phyloP scores from a whole-genome alignment of 163 green algal species.

The Scenedesmus sp. region DNA sequence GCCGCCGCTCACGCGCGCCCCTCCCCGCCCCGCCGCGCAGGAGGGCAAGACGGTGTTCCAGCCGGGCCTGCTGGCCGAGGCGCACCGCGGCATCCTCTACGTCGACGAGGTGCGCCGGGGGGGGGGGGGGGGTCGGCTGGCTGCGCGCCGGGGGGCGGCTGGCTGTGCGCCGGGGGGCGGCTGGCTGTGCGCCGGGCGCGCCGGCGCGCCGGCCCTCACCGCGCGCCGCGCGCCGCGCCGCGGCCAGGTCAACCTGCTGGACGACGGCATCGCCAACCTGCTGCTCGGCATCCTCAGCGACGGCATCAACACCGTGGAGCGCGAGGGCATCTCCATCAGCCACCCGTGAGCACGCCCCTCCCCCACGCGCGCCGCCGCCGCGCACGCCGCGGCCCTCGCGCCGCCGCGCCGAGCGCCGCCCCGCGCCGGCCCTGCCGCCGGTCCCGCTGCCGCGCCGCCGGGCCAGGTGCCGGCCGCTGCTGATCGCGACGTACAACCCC shows the following conservation, averaged over 20 bases:
- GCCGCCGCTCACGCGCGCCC: too few relatives aligned
- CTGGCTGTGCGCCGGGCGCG: too few relatives aligned
- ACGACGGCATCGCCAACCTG: constrained; percentile 98
- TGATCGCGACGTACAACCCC: constrained; percentile 99
- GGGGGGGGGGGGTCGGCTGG: not conserved
- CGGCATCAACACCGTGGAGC: constrained; percentile 96
- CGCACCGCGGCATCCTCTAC: constrained; percentile 90
- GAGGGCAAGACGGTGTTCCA: constrained; percentile 96
- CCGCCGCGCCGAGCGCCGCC: not conserved
- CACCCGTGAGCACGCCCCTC: constrained; percentile 83
- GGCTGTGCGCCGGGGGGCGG: too few relatives aligned
- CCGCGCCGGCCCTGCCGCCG: not conserved
- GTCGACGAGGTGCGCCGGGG: constrained; percentile 29
- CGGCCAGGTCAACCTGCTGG: constrained; percentile 92
- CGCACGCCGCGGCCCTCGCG: not conserved
- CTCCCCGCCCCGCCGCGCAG: constrained; percentile 52
- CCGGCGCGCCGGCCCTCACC: too few relatives aligned
- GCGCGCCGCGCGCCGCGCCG: constrained; percentile 46
- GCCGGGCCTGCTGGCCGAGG: constrained; percentile 96
- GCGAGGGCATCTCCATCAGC: constrained; percentile 93
- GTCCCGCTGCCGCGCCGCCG: not conserved
- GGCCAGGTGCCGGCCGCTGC: constrained; percentile 84
- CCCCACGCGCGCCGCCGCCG: not conserved
- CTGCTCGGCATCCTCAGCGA: constrained; percentile 96
- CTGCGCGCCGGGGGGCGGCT: too few relatives aligned